These are phyloP conservation scores for Sclerotinia subarctica DNA, from an alignment of 2,329 filamentous ascomycete species.

Conservation along the genomic window DNA sequence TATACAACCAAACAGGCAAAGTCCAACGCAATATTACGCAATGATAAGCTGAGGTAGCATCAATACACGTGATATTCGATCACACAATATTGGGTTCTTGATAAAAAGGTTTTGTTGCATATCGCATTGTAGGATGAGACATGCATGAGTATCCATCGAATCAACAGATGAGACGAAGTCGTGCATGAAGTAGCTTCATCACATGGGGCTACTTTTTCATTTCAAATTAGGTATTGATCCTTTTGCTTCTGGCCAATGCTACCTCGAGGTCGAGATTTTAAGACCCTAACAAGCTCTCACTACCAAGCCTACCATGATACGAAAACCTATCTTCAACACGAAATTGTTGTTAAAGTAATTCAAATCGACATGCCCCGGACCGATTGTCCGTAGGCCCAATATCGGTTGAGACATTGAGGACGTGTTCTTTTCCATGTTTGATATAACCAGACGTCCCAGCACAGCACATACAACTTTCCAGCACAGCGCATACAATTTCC, in stretches of 20 bases:
- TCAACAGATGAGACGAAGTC: conserved; percentile 13
- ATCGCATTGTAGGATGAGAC: conserved; percentile 19
- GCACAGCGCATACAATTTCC: background rate
- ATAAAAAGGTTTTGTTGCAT: conserved; percentile 18
- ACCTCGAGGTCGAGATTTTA: background rate
- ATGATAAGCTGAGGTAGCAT: background rate
- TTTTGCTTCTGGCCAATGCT: background rate
- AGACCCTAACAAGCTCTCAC: background rate
- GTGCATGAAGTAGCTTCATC: conserved; percentile 20
- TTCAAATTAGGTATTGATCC: background rate
- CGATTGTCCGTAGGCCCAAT: background rate
- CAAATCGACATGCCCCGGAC: background rate
- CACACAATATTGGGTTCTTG: background rate
- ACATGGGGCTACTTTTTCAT: background rate
- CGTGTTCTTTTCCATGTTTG: conserved; percentile 3
- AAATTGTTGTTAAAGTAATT: background rate
- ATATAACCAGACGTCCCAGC: background rate
- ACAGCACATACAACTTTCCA: background rate
- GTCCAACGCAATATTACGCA: background rate
- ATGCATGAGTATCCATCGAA: conserved; percentile 18
- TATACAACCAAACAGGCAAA: background rate
- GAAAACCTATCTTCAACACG: background rate
- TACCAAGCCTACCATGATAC: background rate
- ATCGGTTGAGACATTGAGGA: background rate
- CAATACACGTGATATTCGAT: conserved; percentile 9